Conservation (phyloP, 495 filamentous ascomycete genomes). For the Lineolata rhizophorae region DNA sequence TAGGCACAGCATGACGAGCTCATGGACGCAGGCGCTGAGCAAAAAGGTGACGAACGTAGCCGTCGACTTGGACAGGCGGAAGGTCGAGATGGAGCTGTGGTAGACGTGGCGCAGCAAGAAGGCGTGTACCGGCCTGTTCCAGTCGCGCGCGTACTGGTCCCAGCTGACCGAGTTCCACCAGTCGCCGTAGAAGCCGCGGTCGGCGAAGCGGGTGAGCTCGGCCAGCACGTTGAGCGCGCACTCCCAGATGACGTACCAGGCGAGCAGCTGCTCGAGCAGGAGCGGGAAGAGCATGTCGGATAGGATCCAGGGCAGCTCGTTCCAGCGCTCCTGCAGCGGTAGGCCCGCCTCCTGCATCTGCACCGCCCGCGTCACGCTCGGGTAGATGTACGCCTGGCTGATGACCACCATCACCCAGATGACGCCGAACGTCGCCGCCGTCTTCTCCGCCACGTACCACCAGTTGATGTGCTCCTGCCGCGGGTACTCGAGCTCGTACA, state of each 20-base stretch:
- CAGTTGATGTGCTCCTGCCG: conserved; percentile 44
- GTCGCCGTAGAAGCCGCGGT: conserved; percentile 53
- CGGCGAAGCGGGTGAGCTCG: conserved; percentile 52
- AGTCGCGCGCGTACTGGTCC: conserved; percentile 54
- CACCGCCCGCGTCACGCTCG: conserved; percentile 41
- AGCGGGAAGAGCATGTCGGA: conserved; percentile 52
- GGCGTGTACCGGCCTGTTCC: conserved; percentile 50
- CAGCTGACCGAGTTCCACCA: conserved; percentile 38
- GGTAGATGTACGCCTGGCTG: conserved; percentile 32
- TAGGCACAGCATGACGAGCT: conserved; percentile 55
- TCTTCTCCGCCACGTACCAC: conserved; percentile 50
- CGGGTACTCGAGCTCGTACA: conserved; percentile 61
- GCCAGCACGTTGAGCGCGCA: conserved; percentile 54
- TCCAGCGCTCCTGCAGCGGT: conserved; percentile 32
- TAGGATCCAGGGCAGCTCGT: conserved; percentile 46
- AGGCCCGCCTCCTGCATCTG: conserved; percentile 39
- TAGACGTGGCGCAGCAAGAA: conserved; percentile 58
- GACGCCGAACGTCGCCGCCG: conserved; percentile 41
- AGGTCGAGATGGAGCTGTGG: conserved; percentile 45
- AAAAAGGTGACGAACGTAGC: conserved; percentile 58
- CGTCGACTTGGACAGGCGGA: conserved; percentile 41
- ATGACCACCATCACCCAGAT: conserved; percentile 37
- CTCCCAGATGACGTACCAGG: conserved; percentile 66
- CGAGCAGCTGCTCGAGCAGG: conserved; percentile 48
- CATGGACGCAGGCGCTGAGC: conserved; percentile 44